These are phyloP conservation scores for Arabidopsis arenosa DNA, from an alignment of 345 rosid genomes.

Conservation along the genomic window DNA sequence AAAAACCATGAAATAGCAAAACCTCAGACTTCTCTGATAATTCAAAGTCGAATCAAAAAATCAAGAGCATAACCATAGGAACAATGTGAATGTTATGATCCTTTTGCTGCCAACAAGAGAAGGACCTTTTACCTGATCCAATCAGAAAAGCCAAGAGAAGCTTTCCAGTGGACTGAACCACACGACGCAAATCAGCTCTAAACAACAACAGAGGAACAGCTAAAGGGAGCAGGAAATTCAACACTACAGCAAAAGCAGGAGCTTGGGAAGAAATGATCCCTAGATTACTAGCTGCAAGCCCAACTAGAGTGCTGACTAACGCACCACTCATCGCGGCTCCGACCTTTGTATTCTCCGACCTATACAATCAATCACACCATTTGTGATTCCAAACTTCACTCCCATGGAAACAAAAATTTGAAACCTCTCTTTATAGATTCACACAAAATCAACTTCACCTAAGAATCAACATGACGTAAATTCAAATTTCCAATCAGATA, in stretches of 20 bases:
- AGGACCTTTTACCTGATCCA: conserved; percentile 64
- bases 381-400: background rate
- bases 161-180: conserved; percentile 74
- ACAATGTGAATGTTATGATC: background rate
- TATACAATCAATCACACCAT: conserved; percentile 37
- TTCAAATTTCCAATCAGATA: conserved; percentile 12
- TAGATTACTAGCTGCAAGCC: conserved; percentile 79
- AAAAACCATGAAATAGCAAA: conserved; percentile 10
- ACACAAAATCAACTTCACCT: conserved; percentile 10
- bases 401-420: background rate
- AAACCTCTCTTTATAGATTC: background rate
- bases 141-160: conserved; percentile 77
- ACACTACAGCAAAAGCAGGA: conserved; percentile 63
- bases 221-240: conserved; percentile 77
- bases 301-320: conserved; percentile 79
- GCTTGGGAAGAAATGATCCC: conserved; percentile 77
- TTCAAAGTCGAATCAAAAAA: background rate
- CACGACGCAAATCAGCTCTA: conserved; percentile 77
- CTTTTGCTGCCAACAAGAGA: background rate
- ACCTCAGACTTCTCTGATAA: conserved; percentile 26
- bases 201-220: conserved; percentile 81
- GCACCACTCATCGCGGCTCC: conserved; percentile 90
- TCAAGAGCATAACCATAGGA: background rate
- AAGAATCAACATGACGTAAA: background rate
- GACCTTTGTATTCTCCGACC: conserved; percentile 90